Percentiles rank a stretch among this genome's conserved stretches.
phyloP scores from a whole-genome alignment of 257 asterid genomes.

The Rehmannia glutinosa region DNA sequence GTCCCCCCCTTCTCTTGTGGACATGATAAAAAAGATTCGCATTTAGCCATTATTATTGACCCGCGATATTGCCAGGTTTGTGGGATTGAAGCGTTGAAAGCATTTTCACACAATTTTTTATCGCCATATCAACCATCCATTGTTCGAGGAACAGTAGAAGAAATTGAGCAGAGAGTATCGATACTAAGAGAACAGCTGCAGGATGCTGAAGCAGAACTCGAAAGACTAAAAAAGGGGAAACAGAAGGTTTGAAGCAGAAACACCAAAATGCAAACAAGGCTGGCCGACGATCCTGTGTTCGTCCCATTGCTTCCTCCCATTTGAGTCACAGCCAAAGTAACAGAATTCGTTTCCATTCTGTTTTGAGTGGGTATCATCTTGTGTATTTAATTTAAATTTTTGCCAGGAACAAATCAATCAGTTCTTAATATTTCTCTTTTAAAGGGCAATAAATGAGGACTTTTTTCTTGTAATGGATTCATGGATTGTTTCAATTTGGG shows the following conservation, averaged over 20 bases:
- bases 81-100: slow-evolving; percentile 73
- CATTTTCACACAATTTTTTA: slow-evolving; percentile 52
- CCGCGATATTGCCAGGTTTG: slow-evolving; percentile 47
- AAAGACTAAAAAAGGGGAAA: slow-evolving; percentile 59
- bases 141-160: slow-evolving; percentile 59
- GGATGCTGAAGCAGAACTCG: slow-evolving; percentile 68
- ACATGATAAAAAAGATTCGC: no score
- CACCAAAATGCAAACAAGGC: not conserved
- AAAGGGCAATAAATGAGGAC: slow-evolving; percentile 29
- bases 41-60: not conserved
- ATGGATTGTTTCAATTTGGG: no score
- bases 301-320: not conserved
- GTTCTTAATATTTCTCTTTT: not conserved
- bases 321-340: slow-evolving; percentile 1
- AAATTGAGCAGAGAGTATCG: slow-evolving; percentile 59
- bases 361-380: slow-evolving; percentile 5
- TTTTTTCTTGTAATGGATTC: not conserved
- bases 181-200: slow-evolving; percentile 48
- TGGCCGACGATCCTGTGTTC: not conserved
- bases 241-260: slow-evolving; percentile 46
- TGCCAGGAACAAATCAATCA: not conserved
- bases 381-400: slow-evolving; percentile 16
- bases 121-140: slow-evolving; percentile 59
- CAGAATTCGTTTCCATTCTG: not conserved
- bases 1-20: no score